phyloP scores from a whole-genome alignment of 805 yeast species.

The Starmerella khaoyaiensis region DNA sequence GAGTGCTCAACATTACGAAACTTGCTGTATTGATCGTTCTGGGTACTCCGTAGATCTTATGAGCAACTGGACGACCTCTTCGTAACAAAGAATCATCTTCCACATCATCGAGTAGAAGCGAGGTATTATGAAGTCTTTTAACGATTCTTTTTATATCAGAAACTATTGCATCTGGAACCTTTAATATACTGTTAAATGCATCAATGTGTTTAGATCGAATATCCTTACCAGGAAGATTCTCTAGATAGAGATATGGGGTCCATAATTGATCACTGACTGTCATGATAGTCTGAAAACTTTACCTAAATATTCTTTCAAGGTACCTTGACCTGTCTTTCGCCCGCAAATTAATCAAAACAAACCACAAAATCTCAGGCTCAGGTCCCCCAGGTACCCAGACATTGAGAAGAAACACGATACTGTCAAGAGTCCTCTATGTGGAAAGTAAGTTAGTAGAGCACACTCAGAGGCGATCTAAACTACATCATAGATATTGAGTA shows the following conservation, averaged over 20 bases:
- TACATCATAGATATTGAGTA: no score
- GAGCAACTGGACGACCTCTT: conserved; percentile 72
- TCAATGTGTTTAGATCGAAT: conserved; percentile 38
- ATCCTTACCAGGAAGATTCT: conserved; percentile 43
- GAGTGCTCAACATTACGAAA: conserved; percentile 64
- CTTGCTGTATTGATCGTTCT: conserved; percentile 73
- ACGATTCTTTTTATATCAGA: conserved; percentile 36
- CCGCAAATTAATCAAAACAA: no score
- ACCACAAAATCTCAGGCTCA: no score
- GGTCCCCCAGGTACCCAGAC: no score
- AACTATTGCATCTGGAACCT: conserved; percentile 33
- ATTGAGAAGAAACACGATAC: no score
- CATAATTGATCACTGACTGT: conserved; percentile 21
- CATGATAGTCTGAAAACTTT: no score
- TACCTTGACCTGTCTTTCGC: no score
- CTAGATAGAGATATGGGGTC: conserved; percentile 42
- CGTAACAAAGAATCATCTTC: conserved; percentile 65
- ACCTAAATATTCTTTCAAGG: no score
- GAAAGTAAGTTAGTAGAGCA: no score
- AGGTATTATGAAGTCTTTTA: conserved; percentile 52
- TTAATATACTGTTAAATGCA: conserved; percentile 41
- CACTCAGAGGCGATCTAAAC: no score
- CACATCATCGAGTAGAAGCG: conserved; percentile 70
- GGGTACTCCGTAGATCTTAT: conserved; percentile 61
- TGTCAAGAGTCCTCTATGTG: no score